These are phyloP conservation scores for Elaeagnus macrophylla DNA, from an alignment of 306 rosid genomes.

Conservation along the genomic window DNA sequence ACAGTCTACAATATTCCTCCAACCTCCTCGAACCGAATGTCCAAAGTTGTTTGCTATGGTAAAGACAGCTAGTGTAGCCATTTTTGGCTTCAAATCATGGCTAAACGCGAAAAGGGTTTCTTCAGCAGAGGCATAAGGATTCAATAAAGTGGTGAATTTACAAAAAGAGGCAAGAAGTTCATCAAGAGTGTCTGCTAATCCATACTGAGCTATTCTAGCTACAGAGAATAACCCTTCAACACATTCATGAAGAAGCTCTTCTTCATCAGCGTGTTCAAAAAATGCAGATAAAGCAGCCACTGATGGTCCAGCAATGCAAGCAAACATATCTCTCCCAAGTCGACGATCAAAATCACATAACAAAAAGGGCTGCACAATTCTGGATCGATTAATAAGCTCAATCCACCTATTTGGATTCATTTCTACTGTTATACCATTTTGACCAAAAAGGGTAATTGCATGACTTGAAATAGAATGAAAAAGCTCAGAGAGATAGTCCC, in stretches of 20 bases:
- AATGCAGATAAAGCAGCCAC: constrained; percentile 72
- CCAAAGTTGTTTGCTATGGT: constrained; percentile 63
- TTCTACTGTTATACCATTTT: constrained; percentile 33
- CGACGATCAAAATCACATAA: constrained; percentile 45
- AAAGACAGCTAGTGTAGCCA: constrained; percentile 84
- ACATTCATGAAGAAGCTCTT: constrained; percentile 81
- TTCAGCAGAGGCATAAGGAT: constrained; percentile 89
- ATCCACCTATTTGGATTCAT: constrained; percentile 83
- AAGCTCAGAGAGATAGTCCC: constrained; percentile 75
- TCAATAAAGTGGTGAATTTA: constrained; percentile 72
- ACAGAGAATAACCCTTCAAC: constrained; percentile 77
- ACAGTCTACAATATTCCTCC: constrained; percentile 89
- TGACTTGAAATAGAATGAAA: constrained; percentile 53
- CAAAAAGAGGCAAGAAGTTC: constrained; percentile 71
- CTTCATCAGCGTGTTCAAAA: constrained; percentile 82
- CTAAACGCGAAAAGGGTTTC: constrained; percentile 73
- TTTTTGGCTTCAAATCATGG: constrained; percentile 73
- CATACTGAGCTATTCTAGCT: constrained; percentile 68
- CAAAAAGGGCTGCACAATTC: constrained; percentile 25
- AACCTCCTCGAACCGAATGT: constrained; percentile 68
- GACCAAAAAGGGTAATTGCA: constrained; percentile 47
- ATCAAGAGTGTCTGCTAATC: constrained; percentile 85
- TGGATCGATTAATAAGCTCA: constrained; percentile 67
- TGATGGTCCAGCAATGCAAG: constrained; percentile 80
- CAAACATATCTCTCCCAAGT: constrained; percentile 88